Base-by-base conservation (phyloP, 2,329 filamentous ascomycete species). In the Claviceps sp. region DNA sequence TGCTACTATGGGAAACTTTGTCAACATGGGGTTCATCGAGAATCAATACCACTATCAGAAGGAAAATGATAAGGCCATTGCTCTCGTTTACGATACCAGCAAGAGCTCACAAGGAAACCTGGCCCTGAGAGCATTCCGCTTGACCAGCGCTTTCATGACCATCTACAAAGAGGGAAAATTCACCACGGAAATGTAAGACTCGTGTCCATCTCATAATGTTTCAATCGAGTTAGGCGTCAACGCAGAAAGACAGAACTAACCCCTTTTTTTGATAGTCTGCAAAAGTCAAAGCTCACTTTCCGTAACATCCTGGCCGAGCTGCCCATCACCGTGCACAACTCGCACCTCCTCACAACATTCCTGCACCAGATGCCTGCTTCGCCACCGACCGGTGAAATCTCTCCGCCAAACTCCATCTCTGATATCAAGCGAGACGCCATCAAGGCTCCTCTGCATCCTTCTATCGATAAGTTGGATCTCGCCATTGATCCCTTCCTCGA, bases 11-110 rank as follows among this genome's bases (percentile, higher is more conserved):
- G 93, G 93, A 70, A 97, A 95, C 77, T 97, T 97, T 62, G 79
- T 97, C 76, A 96, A 90, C 76, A 70, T 86, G 66, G 87, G 85
- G 75, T 90, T 95, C 66, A 87, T 98, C 70, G 93, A 98, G 79
- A 98, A 97, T 76, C 90, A 96, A 71, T 89, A 83, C 72, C 86
- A 90, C 75, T 97, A 95, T 76, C 93, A 98, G 76, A 93, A 88
- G 70, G 88, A 94, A 62, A 95, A 95, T 68, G 88, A 93, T 71
- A 78, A 80, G 69, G 89, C 87, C 6, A 82, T 96, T 45, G 88
- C 88, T 47, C 77, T 98, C 52, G 88, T 98, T 40, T 90, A 97
- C 72, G 93, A 98, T 66, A 87, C 95, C 60, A 94, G 88, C 79
- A 82, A 90, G 69, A 96, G 89, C 69, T 88, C 89, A 9, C 90